These are phyloP conservation scores for Spathaspora passalidarum DNA, from an alignment of 805 yeast species.

Conservation along the genomic window DNA sequence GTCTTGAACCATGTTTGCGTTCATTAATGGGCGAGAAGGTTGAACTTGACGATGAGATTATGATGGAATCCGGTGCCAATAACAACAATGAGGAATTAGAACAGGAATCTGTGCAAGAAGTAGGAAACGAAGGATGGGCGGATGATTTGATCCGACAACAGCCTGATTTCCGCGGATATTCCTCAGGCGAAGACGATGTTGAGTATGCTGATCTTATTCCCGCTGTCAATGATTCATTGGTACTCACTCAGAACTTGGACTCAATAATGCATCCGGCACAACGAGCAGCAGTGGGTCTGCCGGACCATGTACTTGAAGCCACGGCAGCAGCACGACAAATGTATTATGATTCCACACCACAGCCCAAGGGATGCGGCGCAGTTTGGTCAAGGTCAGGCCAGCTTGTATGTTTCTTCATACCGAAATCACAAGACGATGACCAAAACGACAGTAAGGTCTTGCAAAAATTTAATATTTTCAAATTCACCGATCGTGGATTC, in stretches of 20 bases:
- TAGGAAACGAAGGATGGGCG: slow-evolving; percentile 43
- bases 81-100: slow-evolving; percentile 20
- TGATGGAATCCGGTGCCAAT: slow-evolving; percentile 19
- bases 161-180: slow-evolving; percentile 19
- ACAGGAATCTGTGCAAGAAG: slow-evolving; percentile 20
- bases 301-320: neutral
- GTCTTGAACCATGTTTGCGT: slow-evolving; percentile 78
- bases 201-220: slow-evolving; percentile 39
- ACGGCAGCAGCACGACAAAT: neutral
- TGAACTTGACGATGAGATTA: slow-evolving; percentile 34
- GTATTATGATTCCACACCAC: slow-evolving; percentile 68
- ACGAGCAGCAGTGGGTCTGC: too few species aligned
- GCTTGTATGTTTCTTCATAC: slow-evolving; percentile 77
- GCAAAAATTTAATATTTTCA: slow-evolving; percentile 46
- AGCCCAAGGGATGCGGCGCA: slow-evolving; percentile 94
- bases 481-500: slow-evolving; percentile 49
- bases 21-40: slow-evolving; percentile 78
- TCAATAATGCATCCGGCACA: slow-evolving; percentile 12
- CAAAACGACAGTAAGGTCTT: slow-evolving; percentile 24
- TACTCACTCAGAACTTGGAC: slow-evolving; percentile 14
- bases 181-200: slow-evolving; percentile 21
- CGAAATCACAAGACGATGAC: slow-evolving; percentile 34
- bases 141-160: slow-evolving; percentile 39
- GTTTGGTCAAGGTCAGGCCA: slow-evolving; percentile 79
- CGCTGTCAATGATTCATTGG: slow-evolving; percentile 34